phyloP scores from a whole-genome alignment of 192 early-diverging fungal genomes.

The Thoreauomyces humboldtii region DNA sequence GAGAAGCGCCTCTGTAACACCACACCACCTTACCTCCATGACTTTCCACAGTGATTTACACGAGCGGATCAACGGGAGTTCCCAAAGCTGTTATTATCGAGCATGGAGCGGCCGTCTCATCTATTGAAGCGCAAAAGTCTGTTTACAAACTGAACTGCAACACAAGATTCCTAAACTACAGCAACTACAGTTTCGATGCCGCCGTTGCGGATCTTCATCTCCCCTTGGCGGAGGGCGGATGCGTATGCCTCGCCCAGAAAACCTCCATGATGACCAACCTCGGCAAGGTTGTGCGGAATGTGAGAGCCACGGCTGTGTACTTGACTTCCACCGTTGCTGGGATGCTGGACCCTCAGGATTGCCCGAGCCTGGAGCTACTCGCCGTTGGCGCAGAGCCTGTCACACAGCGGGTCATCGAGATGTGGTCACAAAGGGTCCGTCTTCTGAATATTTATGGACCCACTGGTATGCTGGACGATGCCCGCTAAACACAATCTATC shows the following conservation, averaged over 20 bases:
- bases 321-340: neutral
- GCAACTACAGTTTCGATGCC: constrained; percentile 6
- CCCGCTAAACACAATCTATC: no score
- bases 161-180: neutral
- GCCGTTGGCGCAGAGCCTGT: constrained; percentile 1
- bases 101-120: constrained; percentile 8
- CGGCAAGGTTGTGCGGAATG: neutral
- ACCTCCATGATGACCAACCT: neutral
- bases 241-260: neutral
- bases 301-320: neutral
- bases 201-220: constrained; percentile 8
- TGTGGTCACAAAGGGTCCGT: neutral
- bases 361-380: neutral
- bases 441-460: neutral
- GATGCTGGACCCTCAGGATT: neutral
- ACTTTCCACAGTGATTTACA: no score
- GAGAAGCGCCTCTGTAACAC: no score
- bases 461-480: neutral
- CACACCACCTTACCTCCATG: no score
- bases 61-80: constrained; percentile 24
- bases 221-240: constrained; percentile 1
- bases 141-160: neutral
- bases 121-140: constrained; percentile 5
- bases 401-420: constrained; percentile 11
- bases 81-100: constrained; percentile 24